Percentiles rank a stretch among this genome's conserved stretches.
Evolutionary conservation across 1,284 basidiomycete genomes (phyloP).

Genomic region (Moesziomyces antarcticus): DNA sequence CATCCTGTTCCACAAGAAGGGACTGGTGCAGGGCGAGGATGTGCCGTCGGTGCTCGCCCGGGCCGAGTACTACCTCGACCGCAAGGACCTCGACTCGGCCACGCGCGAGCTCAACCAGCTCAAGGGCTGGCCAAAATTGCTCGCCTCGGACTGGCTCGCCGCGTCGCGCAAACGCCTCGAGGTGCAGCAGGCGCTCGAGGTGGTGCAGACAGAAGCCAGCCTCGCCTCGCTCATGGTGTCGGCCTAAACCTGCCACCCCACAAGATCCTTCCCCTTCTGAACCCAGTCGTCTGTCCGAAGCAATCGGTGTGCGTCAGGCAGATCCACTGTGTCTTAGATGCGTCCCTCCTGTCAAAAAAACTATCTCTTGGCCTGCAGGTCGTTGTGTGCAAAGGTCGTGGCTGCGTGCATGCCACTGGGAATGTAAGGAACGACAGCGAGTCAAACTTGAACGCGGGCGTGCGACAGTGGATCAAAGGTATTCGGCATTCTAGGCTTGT

Average conservation of each 20-base stretch:
- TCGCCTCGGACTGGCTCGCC: slow-evolving; percentile 90
- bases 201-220: slow-evolving; percentile 85
- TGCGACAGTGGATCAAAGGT: too few relatives aligned
- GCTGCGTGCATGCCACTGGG: too few relatives aligned
- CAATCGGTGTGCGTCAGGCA: too few relatives aligned
- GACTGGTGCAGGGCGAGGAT: slow-evolving; percentile 78
- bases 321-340: too few relatives aligned
- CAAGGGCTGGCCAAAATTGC: slow-evolving; percentile 78
- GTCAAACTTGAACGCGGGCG: too few relatives aligned
- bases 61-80: slow-evolving; percentile 88
- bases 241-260: slow-evolving; percentile 4
- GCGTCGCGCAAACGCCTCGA: slow-evolving; percentile 89
- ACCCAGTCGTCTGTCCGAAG: too few relatives aligned
- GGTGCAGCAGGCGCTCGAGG: slow-evolving; percentile 91
- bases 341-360: background rate
- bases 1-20: slow-evolving; percentile 82
- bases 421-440: too few relatives aligned
- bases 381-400: too few relatives aligned
- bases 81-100: slow-evolving; percentile 92
- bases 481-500: too few relatives aligned
- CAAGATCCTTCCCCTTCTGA: too few relatives aligned
- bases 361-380: too few relatives aligned
- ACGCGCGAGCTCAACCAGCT: slow-evolving; percentile 91
- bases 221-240: slow-evolving; percentile 71
- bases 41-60: slow-evolving; percentile 86